Conservation (phyloP, 108 stramenopile genomes). For the Discostella stelligeroides region DNA sequence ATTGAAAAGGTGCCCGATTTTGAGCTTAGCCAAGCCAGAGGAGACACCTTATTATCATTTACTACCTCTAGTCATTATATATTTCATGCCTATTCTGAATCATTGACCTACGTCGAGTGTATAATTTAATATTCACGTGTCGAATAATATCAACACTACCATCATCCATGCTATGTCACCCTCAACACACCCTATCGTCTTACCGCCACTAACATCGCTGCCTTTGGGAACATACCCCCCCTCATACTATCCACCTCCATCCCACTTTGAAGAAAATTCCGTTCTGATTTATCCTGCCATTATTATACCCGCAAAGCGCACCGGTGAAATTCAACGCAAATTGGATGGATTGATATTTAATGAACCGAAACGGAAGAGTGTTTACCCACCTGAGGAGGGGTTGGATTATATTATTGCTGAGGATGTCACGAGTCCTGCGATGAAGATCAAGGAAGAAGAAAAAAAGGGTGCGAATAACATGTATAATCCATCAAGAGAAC, state of each 20-base stretch:
- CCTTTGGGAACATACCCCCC: conserved; percentile 34
- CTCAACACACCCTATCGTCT: neutral
- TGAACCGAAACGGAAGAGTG: conserved; percentile 65
- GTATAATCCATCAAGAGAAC: conserved; percentile 34
- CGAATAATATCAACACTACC: no score
- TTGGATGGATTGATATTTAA: conserved; percentile 57
- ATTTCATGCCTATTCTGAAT: conserved; percentile 1
- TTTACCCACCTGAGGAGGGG: conserved; percentile 50
- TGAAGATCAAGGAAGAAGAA: no score
- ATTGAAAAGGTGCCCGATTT: neutral
- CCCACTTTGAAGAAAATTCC: conserved; percentile 25
- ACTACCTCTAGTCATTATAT: neutral
- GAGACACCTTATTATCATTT: neutral
- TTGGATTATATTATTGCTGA: conserved; percentile 26
- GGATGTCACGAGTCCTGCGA: conserved; percentile 4
- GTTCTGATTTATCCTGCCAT: conserved; percentile 55
- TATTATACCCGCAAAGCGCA: conserved; percentile 64
- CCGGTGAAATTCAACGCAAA: conserved; percentile 55
- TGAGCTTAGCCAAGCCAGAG: no score
- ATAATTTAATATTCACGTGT: no score
- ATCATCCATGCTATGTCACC: conserved; percentile 2
- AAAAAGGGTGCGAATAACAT: no score
- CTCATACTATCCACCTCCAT: conserved; percentile 34
- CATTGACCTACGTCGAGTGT: neutral
- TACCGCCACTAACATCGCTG: conserved; percentile 22